phyloP scores from a whole-genome alignment of 495 filamentous ascomycete genomes.

The Saxophila tyrrhenica region DNA sequence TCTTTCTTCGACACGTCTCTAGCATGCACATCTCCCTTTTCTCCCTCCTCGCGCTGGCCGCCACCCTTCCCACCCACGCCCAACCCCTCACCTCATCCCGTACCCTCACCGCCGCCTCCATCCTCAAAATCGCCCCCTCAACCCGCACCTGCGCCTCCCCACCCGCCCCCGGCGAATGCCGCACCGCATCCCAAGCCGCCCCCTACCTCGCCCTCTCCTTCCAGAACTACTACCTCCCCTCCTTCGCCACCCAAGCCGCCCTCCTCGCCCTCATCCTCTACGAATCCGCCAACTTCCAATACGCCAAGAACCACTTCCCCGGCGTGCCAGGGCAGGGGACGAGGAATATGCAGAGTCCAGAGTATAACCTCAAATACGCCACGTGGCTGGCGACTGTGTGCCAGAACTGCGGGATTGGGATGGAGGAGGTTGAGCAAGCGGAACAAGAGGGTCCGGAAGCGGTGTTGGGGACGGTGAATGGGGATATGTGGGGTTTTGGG shows the following conservation, averaged over 20 bases:
- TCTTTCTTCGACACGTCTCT: background rate
- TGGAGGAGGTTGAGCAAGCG: constrained; percentile 10
- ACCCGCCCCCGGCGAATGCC: constrained; percentile 45
- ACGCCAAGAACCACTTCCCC: constrained; percentile 32
- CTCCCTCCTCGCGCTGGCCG: background rate
- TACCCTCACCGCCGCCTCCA: constrained; percentile 32
- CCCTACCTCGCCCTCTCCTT: constrained; percentile 46
- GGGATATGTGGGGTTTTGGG: constrained; percentile 56
- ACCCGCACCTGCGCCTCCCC: constrained; percentile 34
- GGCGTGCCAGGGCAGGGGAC: constrained; percentile 61
- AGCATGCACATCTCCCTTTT: background rate
- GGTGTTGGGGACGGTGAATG: constrained; percentile 47
- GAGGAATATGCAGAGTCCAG: constrained; percentile 61
- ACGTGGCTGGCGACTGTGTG: constrained; percentile 18
- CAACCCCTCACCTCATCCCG: background rate
- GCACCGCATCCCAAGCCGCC: constrained; percentile 51
- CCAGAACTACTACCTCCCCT: constrained; percentile 41
- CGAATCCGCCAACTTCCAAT: constrained; percentile 48
- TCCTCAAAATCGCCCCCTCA: constrained; percentile 41
- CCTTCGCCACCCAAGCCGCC: constrained; percentile 25
- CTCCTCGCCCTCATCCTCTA: constrained; percentile 33
- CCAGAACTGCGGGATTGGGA: constrained; percentile 9
- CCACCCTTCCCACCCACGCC: background rate
- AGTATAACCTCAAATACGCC: constrained; percentile 54
- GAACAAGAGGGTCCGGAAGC: constrained; percentile 35